These are phyloP conservation scores for Anthracocystis panici-leucophaei DNA, from an alignment of 1,284 basidiomycete species.

Conservation along the genomic window DNA sequence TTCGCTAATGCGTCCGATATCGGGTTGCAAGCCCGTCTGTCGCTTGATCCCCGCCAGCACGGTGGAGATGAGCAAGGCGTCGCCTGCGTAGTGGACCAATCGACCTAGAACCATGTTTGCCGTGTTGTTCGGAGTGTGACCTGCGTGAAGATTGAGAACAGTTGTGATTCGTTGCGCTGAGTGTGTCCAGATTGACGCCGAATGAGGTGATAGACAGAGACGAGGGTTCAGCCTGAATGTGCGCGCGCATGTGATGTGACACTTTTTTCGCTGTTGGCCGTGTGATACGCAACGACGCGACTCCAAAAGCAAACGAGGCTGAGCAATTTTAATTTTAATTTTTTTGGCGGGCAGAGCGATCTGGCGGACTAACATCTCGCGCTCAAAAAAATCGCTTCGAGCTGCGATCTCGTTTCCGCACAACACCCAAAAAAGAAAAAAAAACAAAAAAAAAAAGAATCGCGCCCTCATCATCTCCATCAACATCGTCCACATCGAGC, in stretches of 20 bases:
- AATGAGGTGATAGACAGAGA: neutral
- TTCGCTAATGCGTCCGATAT: slow-evolving; percentile 70
- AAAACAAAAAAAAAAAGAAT: too few relatives aligned
- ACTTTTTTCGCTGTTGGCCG: slow-evolving; percentile 1
- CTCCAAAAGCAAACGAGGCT: neutral
- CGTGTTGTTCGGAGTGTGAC: neutral
- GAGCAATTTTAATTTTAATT: neutral
- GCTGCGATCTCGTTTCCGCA: slow-evolving; percentile 11
- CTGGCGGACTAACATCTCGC: neutral
- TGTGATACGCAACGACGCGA: slow-evolving; percentile 2
- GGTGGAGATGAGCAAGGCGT: slow-evolving; percentile 87
- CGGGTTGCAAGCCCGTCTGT: slow-evolving; percentile 71
- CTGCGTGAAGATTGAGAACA: neutral
- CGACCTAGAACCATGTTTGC: slow-evolving; percentile 73
- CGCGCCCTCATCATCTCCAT: neutral
- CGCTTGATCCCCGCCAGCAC: slow-evolving; percentile 90
- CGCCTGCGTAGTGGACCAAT: slow-evolving; percentile 84
- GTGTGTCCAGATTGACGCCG: too few relatives aligned
- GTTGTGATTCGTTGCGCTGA: too few relatives aligned
- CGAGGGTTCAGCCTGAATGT: neutral
- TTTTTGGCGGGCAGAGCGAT: neutral
- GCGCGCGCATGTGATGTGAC: neutral
- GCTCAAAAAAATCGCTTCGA: neutral
- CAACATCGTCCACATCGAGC: slow-evolving; percentile 1
- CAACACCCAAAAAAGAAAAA: too few relatives aligned